phyloP scores from a whole-genome alignment of 2,329 filamentous ascomycete species.

The Alternaria triticimaculans region DNA sequence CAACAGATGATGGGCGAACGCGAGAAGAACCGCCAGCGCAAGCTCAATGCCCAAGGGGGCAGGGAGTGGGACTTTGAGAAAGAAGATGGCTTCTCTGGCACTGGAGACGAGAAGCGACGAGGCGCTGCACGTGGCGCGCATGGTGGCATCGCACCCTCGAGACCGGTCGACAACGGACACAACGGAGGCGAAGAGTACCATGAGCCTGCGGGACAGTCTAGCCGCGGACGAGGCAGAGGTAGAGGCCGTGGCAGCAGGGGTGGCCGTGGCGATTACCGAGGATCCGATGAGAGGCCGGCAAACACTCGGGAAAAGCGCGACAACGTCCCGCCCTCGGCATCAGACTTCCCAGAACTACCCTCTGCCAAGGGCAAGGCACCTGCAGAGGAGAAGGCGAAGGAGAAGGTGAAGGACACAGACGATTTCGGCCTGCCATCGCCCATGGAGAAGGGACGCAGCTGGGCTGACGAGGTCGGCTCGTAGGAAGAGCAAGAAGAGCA shows the following conservation, averaged over 20 bases:
- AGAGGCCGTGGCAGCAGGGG: slow-evolving; percentile 44
- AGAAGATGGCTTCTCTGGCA: slow-evolving; percentile 61
- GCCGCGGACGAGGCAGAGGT: slow-evolving; percentile 41
- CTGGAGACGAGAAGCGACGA: slow-evolving; percentile 50
- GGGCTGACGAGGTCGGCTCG: slow-evolving; percentile 55
- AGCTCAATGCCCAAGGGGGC: slow-evolving; percentile 64
- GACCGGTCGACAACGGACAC: slow-evolving; percentile 33
- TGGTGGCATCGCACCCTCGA: slow-evolving; percentile 53
- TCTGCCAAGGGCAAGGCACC: slow-evolving; percentile 26
- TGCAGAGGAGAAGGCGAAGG: slow-evolving; percentile 10
- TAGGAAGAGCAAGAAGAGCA: slow-evolving; percentile 19
- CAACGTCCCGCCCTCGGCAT: slow-evolving; percentile 43
- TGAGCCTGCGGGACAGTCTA: slow-evolving; percentile 24
- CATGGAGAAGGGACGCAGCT: slow-evolving; percentile 45
- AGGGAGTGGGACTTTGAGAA: slow-evolving; percentile 70
- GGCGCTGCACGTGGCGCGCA: slow-evolving; percentile 59
- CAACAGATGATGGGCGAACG: slow-evolving; percentile 68
- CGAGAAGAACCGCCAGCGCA: slow-evolving; percentile 65
- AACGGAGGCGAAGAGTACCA: slow-evolving; percentile 23
- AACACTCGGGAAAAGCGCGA: slow-evolving; percentile 17
- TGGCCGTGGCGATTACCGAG: slow-evolving; percentile 36
- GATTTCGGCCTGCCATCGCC: slow-evolving; percentile 42
- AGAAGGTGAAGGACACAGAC: slow-evolving; percentile 26
- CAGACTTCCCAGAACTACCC: slow-evolving; percentile 57
- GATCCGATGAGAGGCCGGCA: slow-evolving; percentile 7